phyloP scores from a whole-genome alignment of 345 rosid species.

The Orychophragmus violaceus region DNA sequence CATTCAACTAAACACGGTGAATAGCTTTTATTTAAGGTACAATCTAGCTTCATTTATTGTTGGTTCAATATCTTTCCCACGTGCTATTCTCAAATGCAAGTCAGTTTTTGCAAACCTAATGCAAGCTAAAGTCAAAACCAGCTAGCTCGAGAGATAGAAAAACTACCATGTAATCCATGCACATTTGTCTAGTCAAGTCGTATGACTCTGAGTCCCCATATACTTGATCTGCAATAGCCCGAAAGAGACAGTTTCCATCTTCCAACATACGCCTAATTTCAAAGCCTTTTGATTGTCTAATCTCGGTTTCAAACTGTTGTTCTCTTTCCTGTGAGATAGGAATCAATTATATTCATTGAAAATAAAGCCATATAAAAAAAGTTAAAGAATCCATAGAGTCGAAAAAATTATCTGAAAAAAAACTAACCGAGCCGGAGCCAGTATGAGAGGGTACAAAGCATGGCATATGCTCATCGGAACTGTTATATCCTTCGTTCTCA shows the following conservation, averaged over 20 bases:
- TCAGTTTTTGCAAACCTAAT: not conserved
- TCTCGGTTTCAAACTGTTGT: slow-evolving; percentile 82
- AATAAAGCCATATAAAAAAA: not conserved
- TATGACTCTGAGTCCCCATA: slow-evolving; percentile 87
- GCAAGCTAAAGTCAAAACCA: not conserved
- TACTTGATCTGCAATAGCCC: slow-evolving; percentile 98
- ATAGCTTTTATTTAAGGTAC: not conserved
- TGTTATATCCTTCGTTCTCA: slow-evolving; percentile 92
- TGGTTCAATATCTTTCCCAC: not conserved
- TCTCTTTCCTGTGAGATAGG: slow-evolving; percentile 76
- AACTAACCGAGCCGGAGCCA: slow-evolving; percentile 54
- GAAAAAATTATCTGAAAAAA: not conserved
- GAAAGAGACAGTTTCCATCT: slow-evolving; percentile 99
- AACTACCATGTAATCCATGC: slow-evolving; percentile 94
- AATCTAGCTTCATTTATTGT: not conserved
- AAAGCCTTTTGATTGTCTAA: slow-evolving; percentile 65
- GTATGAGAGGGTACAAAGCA: slow-evolving; percentile 67
- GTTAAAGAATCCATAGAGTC: not conserved
- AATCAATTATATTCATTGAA: not conserved
- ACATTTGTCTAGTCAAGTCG: slow-evolving; percentile 80
- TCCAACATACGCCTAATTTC: slow-evolving; percentile 91
- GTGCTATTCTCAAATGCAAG: not conserved
- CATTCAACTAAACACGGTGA: not conserved
- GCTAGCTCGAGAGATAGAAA: not conserved
- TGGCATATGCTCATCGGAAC: slow-evolving; percentile 95